Evolutionary conservation across 768 basidiomycete species (phyloP).

Genomic region (Epithele typhae): DNA sequence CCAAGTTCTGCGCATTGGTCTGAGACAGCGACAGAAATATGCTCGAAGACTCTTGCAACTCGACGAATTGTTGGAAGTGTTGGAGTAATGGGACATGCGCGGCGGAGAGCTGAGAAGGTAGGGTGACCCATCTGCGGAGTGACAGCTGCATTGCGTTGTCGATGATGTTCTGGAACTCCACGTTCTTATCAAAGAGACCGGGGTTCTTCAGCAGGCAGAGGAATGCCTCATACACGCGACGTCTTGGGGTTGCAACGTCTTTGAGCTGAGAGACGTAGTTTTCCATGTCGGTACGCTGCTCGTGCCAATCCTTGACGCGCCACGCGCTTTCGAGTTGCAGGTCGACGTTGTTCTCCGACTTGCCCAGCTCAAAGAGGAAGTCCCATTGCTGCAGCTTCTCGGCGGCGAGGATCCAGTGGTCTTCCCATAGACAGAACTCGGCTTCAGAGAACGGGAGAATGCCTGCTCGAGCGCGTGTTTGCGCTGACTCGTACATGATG

Average conservation of each 20-base stretch:
- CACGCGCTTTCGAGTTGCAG: slow-evolving; percentile 93
- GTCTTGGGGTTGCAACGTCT: slow-evolving; percentile 90
- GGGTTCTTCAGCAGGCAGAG: slow-evolving; percentile 85
- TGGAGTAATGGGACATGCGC: slow-evolving; percentile 94
- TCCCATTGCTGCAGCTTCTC: slow-evolving; percentile 99
- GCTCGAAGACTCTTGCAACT: slow-evolving; percentile 91
- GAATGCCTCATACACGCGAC: slow-evolving; percentile 96
- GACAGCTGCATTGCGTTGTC: slow-evolving; percentile 98
- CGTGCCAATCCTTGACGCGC: slow-evolving; percentile 88
- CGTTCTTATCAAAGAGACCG: slow-evolving; percentile 73
- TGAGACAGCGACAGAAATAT: slow-evolving; percentile 88
- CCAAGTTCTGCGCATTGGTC: slow-evolving; percentile 84
- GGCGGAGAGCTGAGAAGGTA: slow-evolving; percentile 82
- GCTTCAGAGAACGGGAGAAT: slow-evolving; percentile 87
- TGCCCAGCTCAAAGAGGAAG: slow-evolving; percentile 84
- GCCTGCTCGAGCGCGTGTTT: slow-evolving; percentile 77
- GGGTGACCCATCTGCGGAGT: slow-evolving; percentile 90
- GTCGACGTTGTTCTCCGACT: slow-evolving; percentile 86
- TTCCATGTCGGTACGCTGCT: slow-evolving; percentile 29
- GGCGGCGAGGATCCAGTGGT: slow-evolving; percentile 95
- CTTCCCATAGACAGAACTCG: slow-evolving; percentile 98
- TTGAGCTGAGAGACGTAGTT: slow-evolving; percentile 75
- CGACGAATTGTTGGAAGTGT: slow-evolving; percentile 98
- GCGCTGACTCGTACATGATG: slow-evolving; percentile 83
- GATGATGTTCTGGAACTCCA: slow-evolving; percentile 81